Evolutionary conservation across 176 grass and related monocot genomes (phyloP).

Genomic region (Oryza rufipogon): DNA sequence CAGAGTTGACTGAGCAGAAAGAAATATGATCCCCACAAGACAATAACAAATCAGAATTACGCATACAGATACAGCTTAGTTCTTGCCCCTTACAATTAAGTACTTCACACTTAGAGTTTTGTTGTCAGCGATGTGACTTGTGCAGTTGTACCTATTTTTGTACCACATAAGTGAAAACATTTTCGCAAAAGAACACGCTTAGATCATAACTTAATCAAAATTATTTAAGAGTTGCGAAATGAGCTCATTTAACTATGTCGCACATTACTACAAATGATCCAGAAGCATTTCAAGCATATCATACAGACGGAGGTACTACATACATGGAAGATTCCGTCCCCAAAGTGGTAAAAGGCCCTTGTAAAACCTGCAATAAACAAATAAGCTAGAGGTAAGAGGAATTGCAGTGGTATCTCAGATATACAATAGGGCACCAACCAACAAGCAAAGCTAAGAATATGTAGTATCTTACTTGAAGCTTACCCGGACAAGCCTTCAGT

Average conservation of each 20-base stretch:
- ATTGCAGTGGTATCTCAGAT: conserved; percentile 15
- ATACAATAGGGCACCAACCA: neutral
- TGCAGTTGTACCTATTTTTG: neutral
- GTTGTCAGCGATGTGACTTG: neutral
- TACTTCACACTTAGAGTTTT: neutral
- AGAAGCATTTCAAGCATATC: conserved; percentile 23
- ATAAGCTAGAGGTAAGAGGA: conserved; percentile 2
- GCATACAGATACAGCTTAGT: neutral
- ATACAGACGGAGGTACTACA: conserved; percentile 14
- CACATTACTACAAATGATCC: conserved; percentile 8
- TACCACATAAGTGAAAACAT: neutral
- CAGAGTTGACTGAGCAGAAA: conserved; percentile 12
- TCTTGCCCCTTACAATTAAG: neutral
- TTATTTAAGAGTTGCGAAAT: neutral
- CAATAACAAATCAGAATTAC: neutral
- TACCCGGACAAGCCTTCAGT: conserved; percentile 90
- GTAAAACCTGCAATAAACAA: conserved; percentile 77
- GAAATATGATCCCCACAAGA: neutral
- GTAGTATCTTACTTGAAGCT: conserved; percentile 33
- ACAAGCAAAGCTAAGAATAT: neutral
- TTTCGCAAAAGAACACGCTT: neutral
- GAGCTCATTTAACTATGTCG: neutral
- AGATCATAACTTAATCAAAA: conserved; percentile 11
- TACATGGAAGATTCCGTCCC: conserved; percentile 98
- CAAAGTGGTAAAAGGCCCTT: conserved; percentile 90